Evolutionary conservation across 2,329 filamentous ascomycete species (phyloP).

Genomic region (Colletotrichum sp.): DNA sequence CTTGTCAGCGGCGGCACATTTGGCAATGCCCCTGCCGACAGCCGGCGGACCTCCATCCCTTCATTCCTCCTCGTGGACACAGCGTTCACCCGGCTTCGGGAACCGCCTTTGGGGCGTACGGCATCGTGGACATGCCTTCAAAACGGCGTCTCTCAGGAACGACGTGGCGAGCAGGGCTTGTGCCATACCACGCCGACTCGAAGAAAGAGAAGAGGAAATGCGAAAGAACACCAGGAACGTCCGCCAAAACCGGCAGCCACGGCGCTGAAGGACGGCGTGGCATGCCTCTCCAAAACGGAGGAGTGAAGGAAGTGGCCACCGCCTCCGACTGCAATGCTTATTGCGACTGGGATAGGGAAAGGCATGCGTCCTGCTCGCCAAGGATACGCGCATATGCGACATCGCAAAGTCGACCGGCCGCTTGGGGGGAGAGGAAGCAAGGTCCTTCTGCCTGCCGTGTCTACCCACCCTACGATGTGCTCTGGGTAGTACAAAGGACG

Average conservation of each 20-base stretch:
- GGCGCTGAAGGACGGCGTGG: neutral
- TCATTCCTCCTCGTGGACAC: neutral
- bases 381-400: neutral
- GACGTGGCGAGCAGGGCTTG: neutral
- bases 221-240: neutral
- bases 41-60: neutral
- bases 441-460: neutral
- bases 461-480: neutral
- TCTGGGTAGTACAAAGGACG: neutral
- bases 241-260: constrained; percentile 1
- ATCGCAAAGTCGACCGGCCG: neutral
- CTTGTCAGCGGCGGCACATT: neutral
- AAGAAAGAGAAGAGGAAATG: neutral
- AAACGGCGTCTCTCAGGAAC: neutral
- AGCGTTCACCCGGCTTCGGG: neutral
- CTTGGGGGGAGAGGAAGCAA: neutral
- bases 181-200: neutral
- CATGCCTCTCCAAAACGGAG: neutral
- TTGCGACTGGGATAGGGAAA: neutral
- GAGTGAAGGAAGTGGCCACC: neutral
- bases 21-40: neutral
- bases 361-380: neutral
- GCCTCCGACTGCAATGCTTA: neutral
- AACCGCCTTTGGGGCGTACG: neutral
- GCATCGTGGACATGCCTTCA: neutral